Conservation (phyloP, 306 rosid genomes). For the Medicago ruthenica region DNA sequence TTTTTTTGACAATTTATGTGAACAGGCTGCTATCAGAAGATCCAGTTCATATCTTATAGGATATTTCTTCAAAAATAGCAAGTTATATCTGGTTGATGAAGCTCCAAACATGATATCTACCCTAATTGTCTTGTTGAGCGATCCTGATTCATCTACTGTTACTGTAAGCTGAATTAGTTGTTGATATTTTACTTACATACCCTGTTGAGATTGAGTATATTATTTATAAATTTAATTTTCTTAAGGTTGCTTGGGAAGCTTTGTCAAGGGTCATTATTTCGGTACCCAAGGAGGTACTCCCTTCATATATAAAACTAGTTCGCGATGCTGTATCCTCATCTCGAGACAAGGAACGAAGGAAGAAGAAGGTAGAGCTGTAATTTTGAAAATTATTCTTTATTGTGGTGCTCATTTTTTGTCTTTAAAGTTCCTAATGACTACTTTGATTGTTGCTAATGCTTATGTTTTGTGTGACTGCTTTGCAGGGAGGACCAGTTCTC, state of each 20-base stretch:
- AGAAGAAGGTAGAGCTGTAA: slow-evolving; percentile 74
- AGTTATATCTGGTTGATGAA: slow-evolving; percentile 91
- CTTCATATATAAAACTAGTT: slow-evolving; percentile 86
- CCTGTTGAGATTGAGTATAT: slow-evolving; percentile 16
- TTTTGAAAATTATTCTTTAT: slow-evolving; percentile 15
- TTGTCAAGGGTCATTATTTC: slow-evolving; percentile 82
- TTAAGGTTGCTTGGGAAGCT: slow-evolving; percentile 93
- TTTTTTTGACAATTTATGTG: slow-evolving; percentile 36
- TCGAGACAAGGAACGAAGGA: slow-evolving; percentile 93
- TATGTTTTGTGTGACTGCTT: slow-evolving; percentile 28
- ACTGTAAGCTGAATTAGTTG: slow-evolving; percentile 54
- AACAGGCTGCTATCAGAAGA: slow-evolving; percentile 83
- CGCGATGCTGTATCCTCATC: slow-evolving; percentile 98
- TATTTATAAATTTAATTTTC: slow-evolving; percentile 32
- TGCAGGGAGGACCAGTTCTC: slow-evolving; percentile 93
- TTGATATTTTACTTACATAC: slow-evolving; percentile 40
- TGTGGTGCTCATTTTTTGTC: background rate
- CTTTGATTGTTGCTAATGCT: slow-evolving; percentile 28
- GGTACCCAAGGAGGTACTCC: slow-evolving; percentile 88
- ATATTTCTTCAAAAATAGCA: slow-evolving; percentile 90
- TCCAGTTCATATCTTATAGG: slow-evolving; percentile 84
- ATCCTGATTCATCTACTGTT: slow-evolving; percentile 83
- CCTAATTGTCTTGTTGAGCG: slow-evolving; percentile 84
- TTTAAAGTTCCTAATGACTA: slow-evolving; percentile 16
- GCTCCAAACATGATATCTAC: slow-evolving; percentile 91